Evolutionary conservation across 257 asterid species (phyloP).

Genomic region (Plantago ovata): DNA sequence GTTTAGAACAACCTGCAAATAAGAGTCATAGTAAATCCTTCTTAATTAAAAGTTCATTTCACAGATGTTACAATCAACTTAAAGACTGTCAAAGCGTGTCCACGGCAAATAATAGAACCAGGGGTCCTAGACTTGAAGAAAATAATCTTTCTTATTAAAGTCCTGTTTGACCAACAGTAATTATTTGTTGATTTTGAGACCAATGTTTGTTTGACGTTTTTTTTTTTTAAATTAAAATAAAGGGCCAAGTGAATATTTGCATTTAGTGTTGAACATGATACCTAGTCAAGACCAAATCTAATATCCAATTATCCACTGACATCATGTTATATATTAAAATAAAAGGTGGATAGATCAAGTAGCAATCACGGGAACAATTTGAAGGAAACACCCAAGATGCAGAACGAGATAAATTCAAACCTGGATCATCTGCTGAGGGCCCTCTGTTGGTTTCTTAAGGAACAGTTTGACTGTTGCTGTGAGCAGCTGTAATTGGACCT

Average conservation of each 20-base stretch:
- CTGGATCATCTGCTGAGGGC: constrained; percentile 99
- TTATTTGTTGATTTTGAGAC: neutral
- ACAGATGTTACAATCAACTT: too few species aligned
- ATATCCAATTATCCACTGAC: constrained; percentile 7
- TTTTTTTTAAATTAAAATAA: too few species aligned
- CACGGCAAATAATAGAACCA: too few species aligned
- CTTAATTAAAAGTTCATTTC: too few species aligned
- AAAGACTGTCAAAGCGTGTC: too few species aligned
- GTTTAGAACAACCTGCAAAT: constrained; percentile 80
- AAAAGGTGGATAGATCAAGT: constrained; percentile 7
- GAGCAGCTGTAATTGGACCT: constrained; percentile 91
- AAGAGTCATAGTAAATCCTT: constrained; percentile 13
- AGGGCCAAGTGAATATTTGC: constrained; percentile 1
- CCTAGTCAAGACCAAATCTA: constrained; percentile 6
- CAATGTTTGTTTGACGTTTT: too few species aligned
- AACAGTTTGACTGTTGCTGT: constrained; percentile 98
- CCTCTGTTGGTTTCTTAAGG: constrained; percentile 98
- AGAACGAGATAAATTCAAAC: constrained; percentile 30
- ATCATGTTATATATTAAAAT: constrained; percentile 13
- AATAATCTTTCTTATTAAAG: too few species aligned
- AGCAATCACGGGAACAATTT: constrained; percentile 1
- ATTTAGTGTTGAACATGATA: neutral
- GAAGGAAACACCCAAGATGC: constrained; percentile 18
- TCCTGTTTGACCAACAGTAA: too few species aligned
- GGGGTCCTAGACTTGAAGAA: too few species aligned